phyloP scores from a whole-genome alignment of 352 stramenopile genomes.

The Pythium rhizo-oryzae region DNA sequence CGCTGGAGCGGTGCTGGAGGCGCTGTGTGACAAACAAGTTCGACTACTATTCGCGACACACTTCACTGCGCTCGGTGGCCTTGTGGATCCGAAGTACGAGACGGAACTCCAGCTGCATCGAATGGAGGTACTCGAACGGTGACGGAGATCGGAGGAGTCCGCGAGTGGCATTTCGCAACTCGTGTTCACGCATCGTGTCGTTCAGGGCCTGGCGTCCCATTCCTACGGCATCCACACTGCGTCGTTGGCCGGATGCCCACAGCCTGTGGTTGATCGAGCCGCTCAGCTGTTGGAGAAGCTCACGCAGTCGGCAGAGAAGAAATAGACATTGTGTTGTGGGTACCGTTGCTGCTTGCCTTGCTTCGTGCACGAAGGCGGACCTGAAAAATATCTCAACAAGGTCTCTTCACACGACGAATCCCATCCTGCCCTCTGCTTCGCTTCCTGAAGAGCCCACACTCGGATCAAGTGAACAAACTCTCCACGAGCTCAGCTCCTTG shows the following conservation, averaged over 20 bases:
- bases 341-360: no score
- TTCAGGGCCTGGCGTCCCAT: constrained; percentile 61
- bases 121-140: constrained; percentile 67
- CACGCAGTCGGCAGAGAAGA: constrained; percentile 3
- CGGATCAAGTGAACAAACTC: no score
- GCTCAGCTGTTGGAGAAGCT: constrained; percentile 46
- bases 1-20: constrained; percentile 75
- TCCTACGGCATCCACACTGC: constrained; percentile 86
- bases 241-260: constrained; percentile 64
- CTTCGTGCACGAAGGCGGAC: no score
- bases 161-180: constrained; percentile 34
- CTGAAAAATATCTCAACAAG: no score
- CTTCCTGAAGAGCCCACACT: no score
- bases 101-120: constrained; percentile 57
- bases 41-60: constrained; percentile 86
- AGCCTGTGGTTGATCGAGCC: constrained; percentile 48
- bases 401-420: no score
- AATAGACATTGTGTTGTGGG: no score
- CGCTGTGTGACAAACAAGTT: constrained; percentile 55
- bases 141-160: neutral
- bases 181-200: constrained; percentile 81
- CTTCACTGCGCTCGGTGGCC: constrained; percentile 63
- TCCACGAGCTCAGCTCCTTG: no score
- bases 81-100: constrained; percentile 41
- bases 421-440: no score